Evolutionary conservation across 306 rosid species (phyloP).

Genomic region (Trifolium subterraneum): DNA sequence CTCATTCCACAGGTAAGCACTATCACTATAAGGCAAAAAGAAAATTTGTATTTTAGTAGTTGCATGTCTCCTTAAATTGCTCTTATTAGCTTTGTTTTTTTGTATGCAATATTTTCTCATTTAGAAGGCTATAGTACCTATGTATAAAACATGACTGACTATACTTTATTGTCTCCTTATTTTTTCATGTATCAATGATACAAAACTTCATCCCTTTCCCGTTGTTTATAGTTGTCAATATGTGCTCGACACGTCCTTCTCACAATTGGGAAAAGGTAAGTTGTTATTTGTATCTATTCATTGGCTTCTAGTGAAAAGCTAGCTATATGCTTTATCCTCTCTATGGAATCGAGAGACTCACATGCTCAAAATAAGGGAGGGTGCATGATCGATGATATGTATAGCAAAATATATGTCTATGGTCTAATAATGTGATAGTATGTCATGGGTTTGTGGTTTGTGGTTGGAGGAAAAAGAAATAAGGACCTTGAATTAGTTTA

Average conservation of each 20-base stretch:
- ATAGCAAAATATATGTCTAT: slow-evolving; percentile 11
- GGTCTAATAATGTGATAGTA: slow-evolving; percentile 28
- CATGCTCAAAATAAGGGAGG: slow-evolving; percentile 52
- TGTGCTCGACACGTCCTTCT: slow-evolving; percentile 63
- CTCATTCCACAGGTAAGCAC: slow-evolving; percentile 51
- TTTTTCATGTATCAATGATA: slow-evolving; percentile 45
- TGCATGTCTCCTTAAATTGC: slow-evolving; percentile 55
- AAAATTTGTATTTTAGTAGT: slow-evolving; percentile 58
- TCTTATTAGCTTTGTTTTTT: slow-evolving; percentile 59
- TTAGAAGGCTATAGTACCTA: slow-evolving; percentile 35
- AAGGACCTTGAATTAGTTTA: too few relatives aligned
- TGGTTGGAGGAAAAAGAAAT: slow-evolving; percentile 23
- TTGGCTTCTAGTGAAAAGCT: slow-evolving; percentile 54
- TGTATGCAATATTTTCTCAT: slow-evolving; percentile 39
- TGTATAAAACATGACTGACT: slow-evolving; percentile 13
- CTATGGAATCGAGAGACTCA: slow-evolving; percentile 56
- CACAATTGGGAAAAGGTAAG: slow-evolving; percentile 36
- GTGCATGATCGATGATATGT: not conserved
- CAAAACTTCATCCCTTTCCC: slow-evolving; percentile 39
- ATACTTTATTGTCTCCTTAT: slow-evolving; percentile 46
- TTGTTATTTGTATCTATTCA: slow-evolving; percentile 41
- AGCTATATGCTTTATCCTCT: slow-evolving; percentile 45
- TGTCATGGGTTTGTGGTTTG: slow-evolving; percentile 32
- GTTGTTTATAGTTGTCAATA: slow-evolving; percentile 52
- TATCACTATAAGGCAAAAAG: slow-evolving; percentile 47